Conservation (phyloP, 768 basidiomycete species). For the Serpula lacrymans region DNA sequence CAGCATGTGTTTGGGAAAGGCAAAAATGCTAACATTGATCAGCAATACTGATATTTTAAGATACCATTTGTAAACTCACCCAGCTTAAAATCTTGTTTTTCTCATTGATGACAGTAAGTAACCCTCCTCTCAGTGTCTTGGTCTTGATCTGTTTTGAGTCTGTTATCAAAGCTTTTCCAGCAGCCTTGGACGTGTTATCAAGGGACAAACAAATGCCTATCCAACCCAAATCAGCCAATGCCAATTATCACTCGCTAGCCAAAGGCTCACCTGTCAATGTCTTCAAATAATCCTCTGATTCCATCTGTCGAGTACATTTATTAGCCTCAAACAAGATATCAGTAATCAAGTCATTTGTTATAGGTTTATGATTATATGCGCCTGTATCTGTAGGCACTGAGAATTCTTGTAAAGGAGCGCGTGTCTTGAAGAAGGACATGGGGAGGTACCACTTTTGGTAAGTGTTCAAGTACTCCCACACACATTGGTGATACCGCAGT, state of each 20-base stretch:
- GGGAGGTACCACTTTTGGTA: too few relatives aligned
- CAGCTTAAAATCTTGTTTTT: constrained; percentile 11
- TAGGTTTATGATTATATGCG: constrained; percentile 5
- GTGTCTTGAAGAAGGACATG: too few relatives aligned
- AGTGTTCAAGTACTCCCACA: constrained; percentile 14
- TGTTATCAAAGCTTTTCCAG: constrained; percentile 11
- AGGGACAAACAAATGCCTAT: constrained; percentile 8
- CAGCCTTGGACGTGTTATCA: constrained; percentile 15
- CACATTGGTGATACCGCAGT: constrained; percentile 12
- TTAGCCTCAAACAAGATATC: constrained; percentile 16
- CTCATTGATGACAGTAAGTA: constrained; percentile 14
- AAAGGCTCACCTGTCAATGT: too few relatives aligned
- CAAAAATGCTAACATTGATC: constrained; percentile 17
- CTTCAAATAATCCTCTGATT: too few relatives aligned
- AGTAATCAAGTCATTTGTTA: constrained; percentile 18
- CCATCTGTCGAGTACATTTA: neutral
- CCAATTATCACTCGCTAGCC: too few relatives aligned
- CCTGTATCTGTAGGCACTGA: neutral
- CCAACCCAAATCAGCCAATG: too few relatives aligned
- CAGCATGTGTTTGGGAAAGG: constrained; percentile 9
- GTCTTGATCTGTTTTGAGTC: neutral
- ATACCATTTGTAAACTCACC: constrained; percentile 7
- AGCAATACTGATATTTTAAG: too few relatives aligned
- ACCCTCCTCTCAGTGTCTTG: constrained; percentile 9
- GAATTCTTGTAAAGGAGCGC: neutral